A percentile compares a stretch with the other conserved stretches of the same genome.
These are phyloP conservation scores for Pulveroboletus sp. DNA, from an alignment of 768 basidiomycete genomes.

Conservation along the genomic window DNA sequence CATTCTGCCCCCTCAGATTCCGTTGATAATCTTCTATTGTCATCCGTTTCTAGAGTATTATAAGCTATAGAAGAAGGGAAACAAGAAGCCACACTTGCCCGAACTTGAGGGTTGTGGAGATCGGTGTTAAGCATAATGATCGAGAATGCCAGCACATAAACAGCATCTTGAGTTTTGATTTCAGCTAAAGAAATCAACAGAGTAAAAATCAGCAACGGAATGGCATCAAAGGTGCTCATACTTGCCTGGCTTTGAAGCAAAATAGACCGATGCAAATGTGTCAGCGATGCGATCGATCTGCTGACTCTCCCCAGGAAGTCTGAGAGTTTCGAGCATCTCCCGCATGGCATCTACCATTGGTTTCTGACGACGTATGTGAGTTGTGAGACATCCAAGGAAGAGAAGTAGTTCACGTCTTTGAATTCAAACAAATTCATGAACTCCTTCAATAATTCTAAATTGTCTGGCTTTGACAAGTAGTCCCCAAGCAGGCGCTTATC, in stretches of 20 bases:
- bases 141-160: slow-evolving; percentile 90
- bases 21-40: slow-evolving; percentile 88
- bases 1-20: slow-evolving; percentile 92
- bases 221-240: background rate
- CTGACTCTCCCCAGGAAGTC: slow-evolving; percentile 92
- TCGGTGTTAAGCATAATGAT: slow-evolving; percentile 99
- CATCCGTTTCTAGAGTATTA: slow-evolving; percentile 78
- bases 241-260: slow-evolving; percentile 75
- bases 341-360: slow-evolving; percentile 93
- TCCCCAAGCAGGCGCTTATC: slow-evolving; percentile 95
- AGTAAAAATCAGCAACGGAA: background rate
- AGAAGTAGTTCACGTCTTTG: slow-evolving; percentile 56
- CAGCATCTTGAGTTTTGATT: slow-evolving; percentile 86
- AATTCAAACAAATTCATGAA: slow-evolving; percentile 91
- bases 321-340: slow-evolving; percentile 87
- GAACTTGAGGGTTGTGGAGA: slow-evolving; percentile 88
- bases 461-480: slow-evolving; percentile 85
- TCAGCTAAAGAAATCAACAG: slow-evolving; percentile 49
- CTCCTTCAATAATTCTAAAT: slow-evolving; percentile 75
- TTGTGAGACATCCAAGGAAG: background rate
- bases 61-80: slow-evolving; percentile 1
- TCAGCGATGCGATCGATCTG: slow-evolving; percentile 94
- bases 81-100: slow-evolving; percentile 45
- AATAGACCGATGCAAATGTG: slow-evolving; percentile 88
- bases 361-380: slow-evolving; percentile 53